Percentiles rank a stretch among this genome's conserved stretches.
Conservation (phyloP, 805 yeast species). For the Candida yuanshanica region DNA sequence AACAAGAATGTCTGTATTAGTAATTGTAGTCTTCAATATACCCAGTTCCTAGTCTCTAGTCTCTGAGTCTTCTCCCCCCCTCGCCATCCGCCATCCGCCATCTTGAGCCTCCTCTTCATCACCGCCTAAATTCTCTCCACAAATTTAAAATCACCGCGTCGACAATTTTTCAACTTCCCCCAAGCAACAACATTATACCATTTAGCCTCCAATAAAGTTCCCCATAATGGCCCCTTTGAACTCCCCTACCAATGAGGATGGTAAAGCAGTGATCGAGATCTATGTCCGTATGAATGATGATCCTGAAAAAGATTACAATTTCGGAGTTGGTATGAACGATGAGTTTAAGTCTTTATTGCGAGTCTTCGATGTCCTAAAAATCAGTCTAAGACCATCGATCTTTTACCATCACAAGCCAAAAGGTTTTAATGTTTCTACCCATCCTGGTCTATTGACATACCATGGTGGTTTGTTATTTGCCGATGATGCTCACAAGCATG, state of each 20-base stretch:
- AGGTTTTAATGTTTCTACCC: conserved; percentile 54
- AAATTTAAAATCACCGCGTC: neutral
- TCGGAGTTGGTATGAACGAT: conserved; percentile 57
- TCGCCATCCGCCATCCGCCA: no score
- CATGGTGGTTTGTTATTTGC: conserved; percentile 76
- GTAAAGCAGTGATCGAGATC: conserved; percentile 24
- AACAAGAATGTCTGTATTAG: no score
- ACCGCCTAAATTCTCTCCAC: neutral
- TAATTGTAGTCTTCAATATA: no score
- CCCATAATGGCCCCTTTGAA: neutral
- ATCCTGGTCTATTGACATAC: conserved; percentile 79
- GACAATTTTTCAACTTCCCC: neutral
- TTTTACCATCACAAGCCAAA: conserved; percentile 63
- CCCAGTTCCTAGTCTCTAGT: no score
- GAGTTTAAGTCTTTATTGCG: conserved; percentile 53
- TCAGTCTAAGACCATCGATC: conserved; percentile 73
- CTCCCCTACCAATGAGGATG: conserved; percentile 10
- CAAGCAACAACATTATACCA: neutral
- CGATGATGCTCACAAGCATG: conserved; percentile 44
- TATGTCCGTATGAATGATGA: conserved; percentile 78
- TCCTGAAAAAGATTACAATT: conserved; percentile 83
- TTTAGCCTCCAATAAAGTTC: neutral
- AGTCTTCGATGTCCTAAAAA: conserved; percentile 62
- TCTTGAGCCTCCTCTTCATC: no score
- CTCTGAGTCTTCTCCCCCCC: no score